Evolutionary conservation across 2,329 filamentous ascomycete genomes (phyloP).

Genomic region (Beauveria caledonica): DNA sequence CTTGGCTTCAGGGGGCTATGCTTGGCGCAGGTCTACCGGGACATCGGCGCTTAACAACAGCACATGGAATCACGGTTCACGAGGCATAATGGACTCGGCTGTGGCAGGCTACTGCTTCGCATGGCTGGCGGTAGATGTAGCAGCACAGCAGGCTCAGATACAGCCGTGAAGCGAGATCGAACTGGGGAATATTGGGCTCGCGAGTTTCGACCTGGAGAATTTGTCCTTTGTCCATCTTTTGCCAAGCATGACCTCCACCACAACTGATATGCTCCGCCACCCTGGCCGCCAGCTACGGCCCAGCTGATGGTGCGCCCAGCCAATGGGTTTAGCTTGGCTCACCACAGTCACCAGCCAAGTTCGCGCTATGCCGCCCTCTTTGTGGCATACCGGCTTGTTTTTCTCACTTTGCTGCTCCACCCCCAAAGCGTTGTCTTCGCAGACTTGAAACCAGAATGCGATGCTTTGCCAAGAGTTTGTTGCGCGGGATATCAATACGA

Average conservation of each 20-base stretch:
- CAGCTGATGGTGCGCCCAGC: neutral
- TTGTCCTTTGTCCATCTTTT: neutral
- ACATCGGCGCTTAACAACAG: neutral
- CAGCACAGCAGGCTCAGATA: neutral
- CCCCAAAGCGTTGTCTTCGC: neutral
- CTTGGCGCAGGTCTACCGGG: neutral
- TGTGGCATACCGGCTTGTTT: neutral
- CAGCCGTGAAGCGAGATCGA: neutral
- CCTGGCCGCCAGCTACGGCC: neutral
- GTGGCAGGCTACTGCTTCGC: neutral
- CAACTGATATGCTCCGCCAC: conserved; percentile 2
- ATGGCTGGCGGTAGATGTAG: neutral
- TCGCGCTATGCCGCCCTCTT: neutral
- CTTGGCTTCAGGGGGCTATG: neutral
- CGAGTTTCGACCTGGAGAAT: neutral
- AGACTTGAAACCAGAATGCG: conserved; percentile 6
- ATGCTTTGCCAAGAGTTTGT: conserved; percentile 5
- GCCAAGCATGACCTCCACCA: conserved; percentile 4
- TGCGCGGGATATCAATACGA: neutral
- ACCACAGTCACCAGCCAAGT: neutral
- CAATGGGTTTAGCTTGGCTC: conserved; percentile 5
- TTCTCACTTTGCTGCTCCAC: conserved; percentile 3
- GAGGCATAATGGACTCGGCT: neutral
- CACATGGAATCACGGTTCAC: neutral
- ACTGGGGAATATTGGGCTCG: no score